Base-by-base conservation (phyloP, 129 eudicot species). In the Glebionis coronaria region DNA sequence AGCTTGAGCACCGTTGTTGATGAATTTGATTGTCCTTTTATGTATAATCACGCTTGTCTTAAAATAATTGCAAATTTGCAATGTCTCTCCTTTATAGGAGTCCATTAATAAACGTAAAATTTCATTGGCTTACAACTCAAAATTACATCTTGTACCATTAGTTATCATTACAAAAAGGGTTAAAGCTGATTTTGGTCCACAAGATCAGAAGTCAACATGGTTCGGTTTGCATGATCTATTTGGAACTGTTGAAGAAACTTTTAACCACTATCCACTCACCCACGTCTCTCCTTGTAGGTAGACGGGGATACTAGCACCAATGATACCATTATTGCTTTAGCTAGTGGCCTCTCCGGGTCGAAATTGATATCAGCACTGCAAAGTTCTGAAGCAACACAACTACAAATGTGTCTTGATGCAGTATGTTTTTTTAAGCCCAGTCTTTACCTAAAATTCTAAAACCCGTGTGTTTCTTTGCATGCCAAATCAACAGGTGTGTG, bases 241-340 rank as follows among this genome's bases (percentile, higher is more conserved):
- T 53, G 42, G 42, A 35, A 7, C 2, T 35, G 42, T 35, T 35
- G 42, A 35, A 35, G 42, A 7, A 35, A 35, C 6, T 35, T 65
- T 42, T 23, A 65, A 65, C 53, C 31, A 14, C 5, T 46, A 47
- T 28, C 19, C 52, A 44, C 40, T 12, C 19, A 11, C 31, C 13
- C 56, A 19, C 13, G 27, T n/a, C n/a, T n/a, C n/a, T n/a, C n/a
- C n/a, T n/a, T 76, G 62, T 87, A 93, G 97, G 98, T 93, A 61
- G 98, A 93, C 63, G 98, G 98, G 63, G 98, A 93, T 79, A 86
- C 95, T 29, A 93, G 98, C 80, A 93, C 98, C 44, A 93, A 93
- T 71, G 98, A 93, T 71, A 81, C 96, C 65, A 86, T 93, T 42
- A 86, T 93, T 66, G 97, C 98, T 70, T 86, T 93, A 81, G 98